A percentile compares a stretch with the other conserved stretches of the same genome.
phyloP scores from a whole-genome alignment of 805 yeast species.

The Yarrowia divulgata region DNA sequence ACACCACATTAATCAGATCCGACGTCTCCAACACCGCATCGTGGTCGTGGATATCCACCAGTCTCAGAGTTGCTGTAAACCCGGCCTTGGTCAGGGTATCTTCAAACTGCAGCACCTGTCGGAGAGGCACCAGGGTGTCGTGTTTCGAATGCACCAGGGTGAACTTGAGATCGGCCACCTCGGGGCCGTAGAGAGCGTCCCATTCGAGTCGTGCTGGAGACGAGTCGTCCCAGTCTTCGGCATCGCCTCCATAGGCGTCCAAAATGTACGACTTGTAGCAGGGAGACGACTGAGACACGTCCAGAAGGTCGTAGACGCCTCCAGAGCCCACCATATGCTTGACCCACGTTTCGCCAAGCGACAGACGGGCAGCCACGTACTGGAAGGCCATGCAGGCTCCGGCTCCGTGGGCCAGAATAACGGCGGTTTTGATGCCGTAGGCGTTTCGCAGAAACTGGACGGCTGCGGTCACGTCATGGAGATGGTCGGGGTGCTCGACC shows the following conservation, averaged over 20 bases:
- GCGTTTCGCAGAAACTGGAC: slow-evolving; percentile 48
- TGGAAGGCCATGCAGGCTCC: slow-evolving; percentile 76
- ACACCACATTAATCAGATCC: slow-evolving; percentile 36
- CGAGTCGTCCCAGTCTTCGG: slow-evolving; percentile 40
- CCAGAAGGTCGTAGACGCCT: slow-evolving; percentile 41
- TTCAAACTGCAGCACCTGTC: slow-evolving; percentile 40
- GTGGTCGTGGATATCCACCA: slow-evolving; percentile 41
- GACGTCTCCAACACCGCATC: slow-evolving; percentile 41
- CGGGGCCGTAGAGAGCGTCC: slow-evolving; percentile 40
- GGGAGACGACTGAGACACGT: slow-evolving; percentile 34
- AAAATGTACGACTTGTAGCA: slow-evolving; percentile 37
- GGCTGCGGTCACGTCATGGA: slow-evolving; percentile 61
- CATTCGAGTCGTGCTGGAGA: slow-evolving; percentile 41
- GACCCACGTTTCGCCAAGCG: slow-evolving; percentile 41
- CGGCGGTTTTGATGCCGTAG: slow-evolving; percentile 47
- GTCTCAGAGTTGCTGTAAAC: slow-evolving; percentile 21
- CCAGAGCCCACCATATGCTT: slow-evolving; percentile 40
- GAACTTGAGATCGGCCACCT: slow-evolving; percentile 33
- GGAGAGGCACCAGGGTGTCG: slow-evolving; percentile 40
- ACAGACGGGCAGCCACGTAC: slow-evolving; percentile 45
- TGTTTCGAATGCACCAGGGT: slow-evolving; percentile 41
- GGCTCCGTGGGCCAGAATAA: slow-evolving; percentile 76
- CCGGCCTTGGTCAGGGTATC: slow-evolving; percentile 40
- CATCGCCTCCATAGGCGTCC: slow-evolving; percentile 40
- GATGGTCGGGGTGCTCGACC: slow-evolving; percentile 66